Evolutionary conservation across 495 filamentous ascomycete genomes (phyloP), one percentile per base, ranked within the genome.

Genomic region (Sabuloglossum arenarium): DNA sequence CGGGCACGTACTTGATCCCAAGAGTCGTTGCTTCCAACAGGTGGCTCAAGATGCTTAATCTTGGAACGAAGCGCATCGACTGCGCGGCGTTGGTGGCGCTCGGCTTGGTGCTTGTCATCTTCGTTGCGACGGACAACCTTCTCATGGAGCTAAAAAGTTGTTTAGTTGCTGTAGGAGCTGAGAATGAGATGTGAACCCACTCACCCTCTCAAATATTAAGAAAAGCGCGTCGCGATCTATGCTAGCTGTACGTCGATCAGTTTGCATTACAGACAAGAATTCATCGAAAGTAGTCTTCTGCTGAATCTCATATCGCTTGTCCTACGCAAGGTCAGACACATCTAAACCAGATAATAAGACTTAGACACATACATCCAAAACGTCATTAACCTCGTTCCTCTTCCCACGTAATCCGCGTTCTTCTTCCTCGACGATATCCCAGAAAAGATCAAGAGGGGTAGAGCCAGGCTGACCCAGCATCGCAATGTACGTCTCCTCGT

Each of bases 361-460:
- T 42, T 27, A 42, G 25, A 56, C 50, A 71, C 82, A 75, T 66
- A 91, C 87, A 71, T 94, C 88, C 59, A 97, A 75, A 52, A 93
- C 86, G 66, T 97, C 91, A 51, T 90, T 72, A 3, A 93, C 82
- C 63, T 88, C 79, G 65, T 93, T 93, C 30, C 89, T 77, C 50
- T 81, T 83, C 51, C 77, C 77, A 43, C 93, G 82, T 16, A 97
- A 70, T 21, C 81, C 79, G 52, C 83, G 78, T 59, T 97, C 88
- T 68, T 95, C 88, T 67, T 96, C 90, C 65, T 95, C 90, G 16
- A 97, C 77, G 52, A 88, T 75, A 68, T 99, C 93, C 90, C 93
- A 95, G 69, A 97, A 94, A 9, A 99, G 72, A 57, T 99, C 91
- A 58, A 94, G 73, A n/a, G 90, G 86, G 4, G 79, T 85, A 3